A percentile compares a stretch with the other conserved stretches of the same genome.
Conservation (phyloP, 1,139 yeast genomes). For the Dujonia santamariae region DNA sequence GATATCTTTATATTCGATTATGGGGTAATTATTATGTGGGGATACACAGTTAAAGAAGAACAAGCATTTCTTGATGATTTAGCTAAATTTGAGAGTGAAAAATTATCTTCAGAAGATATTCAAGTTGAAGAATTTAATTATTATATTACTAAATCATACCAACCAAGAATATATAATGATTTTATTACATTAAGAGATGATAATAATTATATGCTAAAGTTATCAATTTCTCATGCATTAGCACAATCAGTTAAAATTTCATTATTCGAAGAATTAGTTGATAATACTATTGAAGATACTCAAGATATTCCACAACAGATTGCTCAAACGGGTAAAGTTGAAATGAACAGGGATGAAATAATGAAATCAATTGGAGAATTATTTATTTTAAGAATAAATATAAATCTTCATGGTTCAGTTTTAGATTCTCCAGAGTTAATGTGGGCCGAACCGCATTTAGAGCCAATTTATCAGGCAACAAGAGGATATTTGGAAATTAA, state of each 20-base stretch:
- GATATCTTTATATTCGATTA: slow-evolving; percentile 89
- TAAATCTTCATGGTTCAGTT: slow-evolving; percentile 91
- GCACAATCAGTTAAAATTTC: slow-evolving; percentile 95
- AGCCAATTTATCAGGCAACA: slow-evolving; percentile 95
- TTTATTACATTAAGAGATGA: slow-evolving; percentile 91
- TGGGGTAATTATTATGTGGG: slow-evolving; percentile 96
- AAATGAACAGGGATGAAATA: slow-evolving; percentile 89
- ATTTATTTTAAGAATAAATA: slow-evolving; percentile 84
- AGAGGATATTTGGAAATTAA: slow-evolving; percentile 92
- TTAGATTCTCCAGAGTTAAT: slow-evolving; percentile 94
- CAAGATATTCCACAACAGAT: slow-evolving; percentile 96
- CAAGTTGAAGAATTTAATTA: slow-evolving; percentile 94
- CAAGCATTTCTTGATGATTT: slow-evolving; percentile 76
- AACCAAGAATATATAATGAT: slow-evolving; percentile 93
- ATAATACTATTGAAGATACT: slow-evolving; percentile 93
- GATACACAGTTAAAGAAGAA: slow-evolving; percentile 82
- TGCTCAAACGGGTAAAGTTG: slow-evolving; percentile 90
- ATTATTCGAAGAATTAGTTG: slow-evolving; percentile 89
- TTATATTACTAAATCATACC: slow-evolving; percentile 88
- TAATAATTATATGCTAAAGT: slow-evolving; percentile 82
- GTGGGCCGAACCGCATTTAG: slow-evolving; percentile 99
- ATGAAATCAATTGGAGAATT: slow-evolving; percentile 97
- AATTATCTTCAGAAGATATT: slow-evolving; percentile 83
- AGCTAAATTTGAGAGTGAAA: slow-evolving; percentile 87
- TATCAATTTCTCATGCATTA: slow-evolving; percentile 86